Evolutionary conservation across 2,329 filamentous ascomycete genomes (phyloP).

Genomic region (Fusarium haematococcum): DNA sequence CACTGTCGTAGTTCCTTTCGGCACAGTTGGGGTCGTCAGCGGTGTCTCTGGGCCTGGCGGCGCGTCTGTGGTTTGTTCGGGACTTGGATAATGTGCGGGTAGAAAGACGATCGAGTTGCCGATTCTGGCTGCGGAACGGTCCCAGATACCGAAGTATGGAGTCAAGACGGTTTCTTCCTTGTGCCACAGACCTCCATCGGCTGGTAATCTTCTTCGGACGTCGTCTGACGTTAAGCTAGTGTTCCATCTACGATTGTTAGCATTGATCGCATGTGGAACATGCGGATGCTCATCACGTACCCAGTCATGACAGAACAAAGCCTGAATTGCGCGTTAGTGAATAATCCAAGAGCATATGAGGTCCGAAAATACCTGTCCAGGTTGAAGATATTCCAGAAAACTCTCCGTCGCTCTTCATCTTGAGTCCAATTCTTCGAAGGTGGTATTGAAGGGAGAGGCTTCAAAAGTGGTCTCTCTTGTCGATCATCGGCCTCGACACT

Average conservation of each 20-base stretch:
- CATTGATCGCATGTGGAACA: too few relatives aligned
- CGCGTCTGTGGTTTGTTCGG: slow-evolving; percentile 26
- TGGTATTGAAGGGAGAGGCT: neutral
- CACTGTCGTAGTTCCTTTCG: slow-evolving; percentile 19
- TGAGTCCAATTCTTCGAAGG: slow-evolving; percentile 47
- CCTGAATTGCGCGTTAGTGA: neutral
- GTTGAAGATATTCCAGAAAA: slow-evolving; percentile 50
- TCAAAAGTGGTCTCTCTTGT: slow-evolving; percentile 10
- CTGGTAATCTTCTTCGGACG: slow-evolving; percentile 46
- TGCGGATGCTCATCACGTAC: neutral
- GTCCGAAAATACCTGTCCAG: slow-evolving; percentile 41
- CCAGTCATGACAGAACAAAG: slow-evolving; percentile 36
- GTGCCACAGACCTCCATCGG: slow-evolving; percentile 57
- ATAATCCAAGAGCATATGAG: fast-evolving
- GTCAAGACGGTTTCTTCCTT: slow-evolving; percentile 52
- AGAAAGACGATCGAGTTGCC: slow-evolving; percentile 55
- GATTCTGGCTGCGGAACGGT: slow-evolving; percentile 53
- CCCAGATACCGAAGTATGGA: slow-evolving; percentile 60
- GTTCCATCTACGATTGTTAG: slow-evolving; percentile 42
- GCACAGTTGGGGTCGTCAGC: neutral
- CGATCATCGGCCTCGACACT: slow-evolving; percentile 41
- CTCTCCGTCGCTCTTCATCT: slow-evolving; percentile 47
- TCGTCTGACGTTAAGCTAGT: slow-evolving; percentile 49
- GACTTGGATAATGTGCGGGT: slow-evolving; percentile 47
- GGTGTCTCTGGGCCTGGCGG: slow-evolving; percentile 15